Percentiles rank a stretch among this genome's conserved stretches.
phyloP scores from a whole-genome alignment of 169 alveolate species.

The Plasmodium vinckei region DNA sequence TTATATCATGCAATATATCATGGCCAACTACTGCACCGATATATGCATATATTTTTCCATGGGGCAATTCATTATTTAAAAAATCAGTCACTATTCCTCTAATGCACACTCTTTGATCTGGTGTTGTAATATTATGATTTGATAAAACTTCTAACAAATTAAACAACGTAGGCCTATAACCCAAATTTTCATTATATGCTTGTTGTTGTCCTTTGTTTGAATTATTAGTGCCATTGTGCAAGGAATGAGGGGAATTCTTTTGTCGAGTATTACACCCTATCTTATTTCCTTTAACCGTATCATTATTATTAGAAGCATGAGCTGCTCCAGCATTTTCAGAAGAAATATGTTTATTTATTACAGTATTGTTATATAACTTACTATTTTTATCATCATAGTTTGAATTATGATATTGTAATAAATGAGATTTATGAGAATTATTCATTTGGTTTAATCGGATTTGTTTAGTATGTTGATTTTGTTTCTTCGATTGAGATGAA shows the following conservation, averaged over 20 bases:
- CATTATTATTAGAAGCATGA: slow-evolving; percentile 17
- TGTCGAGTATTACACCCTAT: slow-evolving; percentile 41
- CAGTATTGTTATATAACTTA: slow-evolving; percentile 17
- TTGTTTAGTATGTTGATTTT: slow-evolving; percentile 33
- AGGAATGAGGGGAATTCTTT: slow-evolving; percentile 12
- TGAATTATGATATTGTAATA: slow-evolving; percentile 12
- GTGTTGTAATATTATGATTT: slow-evolving; percentile 90
- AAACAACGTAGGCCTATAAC: slow-evolving; percentile 89
- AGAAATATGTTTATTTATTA: slow-evolving; percentile 19
- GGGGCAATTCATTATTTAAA: slow-evolving; percentile 89
- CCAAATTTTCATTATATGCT: slow-evolving; percentile 30
- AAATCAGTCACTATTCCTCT: slow-evolving; percentile 91
- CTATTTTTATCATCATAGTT: slow-evolving; percentile 58
- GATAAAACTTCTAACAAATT: slow-evolving; percentile 89
- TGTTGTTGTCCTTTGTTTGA: slow-evolving; percentile 21
- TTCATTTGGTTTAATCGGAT: slow-evolving; percentile 36
- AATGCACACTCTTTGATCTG: slow-evolving; percentile 92
- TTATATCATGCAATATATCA: slow-evolving; percentile 88
- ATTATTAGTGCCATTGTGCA: slow-evolving; percentile 21
- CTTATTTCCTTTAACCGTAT: slow-evolving; percentile 34
- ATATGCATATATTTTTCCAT: slow-evolving; percentile 90
- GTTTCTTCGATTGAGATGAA: slow-evolving; percentile 35
- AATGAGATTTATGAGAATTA: slow-evolving; percentile 25
- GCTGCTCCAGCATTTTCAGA: slow-evolving; percentile 11
- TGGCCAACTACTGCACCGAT: slow-evolving; percentile 92